Percentiles rank a stretch among this genome's conserved stretches.
These are phyloP conservation scores for Geotrichum klebahnii DNA, from an alignment of 1,139 yeast genomes.

Conservation along the genomic window DNA sequence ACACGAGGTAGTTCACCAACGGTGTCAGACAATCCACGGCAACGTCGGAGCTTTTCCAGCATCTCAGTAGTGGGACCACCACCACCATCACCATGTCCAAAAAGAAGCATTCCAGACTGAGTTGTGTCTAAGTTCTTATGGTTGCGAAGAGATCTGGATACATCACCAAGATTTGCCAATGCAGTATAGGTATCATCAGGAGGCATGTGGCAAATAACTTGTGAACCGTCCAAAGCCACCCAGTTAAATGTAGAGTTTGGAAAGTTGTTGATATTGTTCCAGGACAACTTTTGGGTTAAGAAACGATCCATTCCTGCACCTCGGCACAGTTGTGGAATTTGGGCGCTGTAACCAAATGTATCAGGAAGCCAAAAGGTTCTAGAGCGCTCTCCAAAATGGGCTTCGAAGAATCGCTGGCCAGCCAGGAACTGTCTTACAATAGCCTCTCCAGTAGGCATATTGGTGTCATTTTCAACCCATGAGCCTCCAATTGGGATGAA, in stretches of 20 bases:
- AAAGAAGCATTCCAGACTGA: conserved; percentile 68
- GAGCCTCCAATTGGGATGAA: conserved; percentile 93
- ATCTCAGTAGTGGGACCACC: conserved; percentile 95
- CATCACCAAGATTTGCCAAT: conserved; percentile 87
- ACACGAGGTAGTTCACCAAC: conserved; percentile 76
- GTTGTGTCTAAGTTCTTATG: conserved; percentile 80
- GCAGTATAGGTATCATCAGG: conserved; percentile 96
- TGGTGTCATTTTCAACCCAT: conserved; percentile 97
- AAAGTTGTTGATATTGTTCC: conserved; percentile 90
- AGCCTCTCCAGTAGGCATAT: conserved; percentile 89
- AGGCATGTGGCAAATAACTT: conserved; percentile 93
- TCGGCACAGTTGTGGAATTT: conserved; percentile 88
- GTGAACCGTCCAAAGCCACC: conserved; percentile 92
- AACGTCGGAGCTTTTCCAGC: conserved; percentile 86
- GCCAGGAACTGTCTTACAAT: conserved; percentile 79
- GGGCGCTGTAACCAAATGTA: conserved; percentile 94
- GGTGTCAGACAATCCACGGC: conserved; percentile 79
- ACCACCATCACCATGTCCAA: conserved; percentile 97
- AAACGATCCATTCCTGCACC: conserved; percentile 77
- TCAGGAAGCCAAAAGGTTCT: conserved; percentile 92
- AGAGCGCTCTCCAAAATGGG: conserved; percentile 72
- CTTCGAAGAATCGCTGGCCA: conserved; percentile 80
- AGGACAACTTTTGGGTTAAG: conserved; percentile 86
- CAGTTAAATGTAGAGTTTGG: conserved; percentile 91
- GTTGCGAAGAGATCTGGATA: conserved; percentile 68